Conservation (phyloP, 2,329 filamentous ascomycete genomes). For the Colletotrichum agaves region DNA sequence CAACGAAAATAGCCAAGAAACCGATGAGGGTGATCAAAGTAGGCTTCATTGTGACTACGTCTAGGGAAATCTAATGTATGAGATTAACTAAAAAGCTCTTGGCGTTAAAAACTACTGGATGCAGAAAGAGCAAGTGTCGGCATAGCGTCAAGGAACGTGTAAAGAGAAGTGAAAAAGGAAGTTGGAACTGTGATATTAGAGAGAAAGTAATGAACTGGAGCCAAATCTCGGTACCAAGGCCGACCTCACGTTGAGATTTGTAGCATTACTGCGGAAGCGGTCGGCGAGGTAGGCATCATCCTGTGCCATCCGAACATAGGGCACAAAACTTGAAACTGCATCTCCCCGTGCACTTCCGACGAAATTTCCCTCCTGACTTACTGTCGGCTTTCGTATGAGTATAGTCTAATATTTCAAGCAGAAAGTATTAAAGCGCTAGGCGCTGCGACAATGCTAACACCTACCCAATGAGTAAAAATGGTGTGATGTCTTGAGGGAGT, state of each 20-base stretch:
- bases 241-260: slow-evolving; percentile 1
- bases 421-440: neutral
- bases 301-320: slow-evolving; percentile 26
- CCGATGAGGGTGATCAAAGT: slow-evolving; percentile 24
- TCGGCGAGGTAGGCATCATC: neutral
- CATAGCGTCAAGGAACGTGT: slow-evolving; percentile 24
- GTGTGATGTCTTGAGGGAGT: slow-evolving; percentile 10
- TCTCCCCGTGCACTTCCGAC: slow-evolving; percentile 24
- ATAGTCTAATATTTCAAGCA: slow-evolving; percentile 7
- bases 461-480: neutral
- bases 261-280: neutral
- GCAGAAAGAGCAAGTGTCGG: slow-evolving; percentile 32
- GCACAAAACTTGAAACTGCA: slow-evolving; percentile 28
- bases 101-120: slow-evolving; percentile 23
- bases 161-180: slow-evolving; percentile 6
- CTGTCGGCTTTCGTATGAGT: neutral
- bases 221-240: fast-evolving
- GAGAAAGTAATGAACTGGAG: neutral
- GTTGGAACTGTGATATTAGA: slow-evolving; percentile 3
- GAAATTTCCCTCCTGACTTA: slow-evolving; percentile 19
- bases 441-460: slow-evolving; percentile 18
- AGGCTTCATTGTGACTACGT: slow-evolving; percentile 21
- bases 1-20: slow-evolving; percentile 25
- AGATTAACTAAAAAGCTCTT: neutral
- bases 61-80: slow-evolving; percentile 2